Base-by-base conservation (phyloP, 768 basidiomycete species). In the Termitomyces sp. region DNA sequence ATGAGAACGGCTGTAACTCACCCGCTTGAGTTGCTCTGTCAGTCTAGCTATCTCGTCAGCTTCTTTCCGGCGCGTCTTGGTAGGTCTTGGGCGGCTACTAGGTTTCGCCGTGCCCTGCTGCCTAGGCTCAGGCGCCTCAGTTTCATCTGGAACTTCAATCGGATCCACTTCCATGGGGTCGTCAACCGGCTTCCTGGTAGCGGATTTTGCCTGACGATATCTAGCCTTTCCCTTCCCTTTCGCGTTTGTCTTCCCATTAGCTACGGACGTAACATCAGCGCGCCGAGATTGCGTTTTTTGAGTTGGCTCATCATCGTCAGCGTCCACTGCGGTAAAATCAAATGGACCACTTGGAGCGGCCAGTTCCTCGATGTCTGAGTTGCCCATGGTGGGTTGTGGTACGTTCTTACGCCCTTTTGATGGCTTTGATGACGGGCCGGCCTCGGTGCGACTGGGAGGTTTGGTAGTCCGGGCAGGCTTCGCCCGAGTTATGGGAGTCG, bases 191-290 rank as follows among this genome's bases (percentile, higher is more conserved):
- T 55, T 67, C 32, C 36, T 24, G 38, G 5, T 43, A 7, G 52
- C 52, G 18, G 60, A 41, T 65, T 72, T 54, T 51, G 45, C 54
- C 61, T 68, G 35, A 65, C 67, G 47, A 51, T 65, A 71, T 50
- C 66, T 74, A 2, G 68, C 68, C 43, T 73, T 75, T 5, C 66
- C 69, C 63, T 74, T 78, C 6, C 63, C 67, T 58, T 72, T 73
- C 32, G 56, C 61, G 22, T 55, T 56, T 26, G 59, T 49, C 60
- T 67, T 71, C 38, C 68, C 70, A 59, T 71, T 73, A n/a, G 49
- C 48, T 18, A 46, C 40, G 1, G 55, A 40, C 28, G 54, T 38
- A 11, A 46, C 20, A 11, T 57, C 60, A 28, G 20, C 46, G 30
- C 59, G 57, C 18, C 41, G 52, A 22, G 60, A 38, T 44, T 54